phyloP scores from a whole-genome alignment of 2,329 filamentous ascomycete genomes.

The Ophiostoma australiae region DNA sequence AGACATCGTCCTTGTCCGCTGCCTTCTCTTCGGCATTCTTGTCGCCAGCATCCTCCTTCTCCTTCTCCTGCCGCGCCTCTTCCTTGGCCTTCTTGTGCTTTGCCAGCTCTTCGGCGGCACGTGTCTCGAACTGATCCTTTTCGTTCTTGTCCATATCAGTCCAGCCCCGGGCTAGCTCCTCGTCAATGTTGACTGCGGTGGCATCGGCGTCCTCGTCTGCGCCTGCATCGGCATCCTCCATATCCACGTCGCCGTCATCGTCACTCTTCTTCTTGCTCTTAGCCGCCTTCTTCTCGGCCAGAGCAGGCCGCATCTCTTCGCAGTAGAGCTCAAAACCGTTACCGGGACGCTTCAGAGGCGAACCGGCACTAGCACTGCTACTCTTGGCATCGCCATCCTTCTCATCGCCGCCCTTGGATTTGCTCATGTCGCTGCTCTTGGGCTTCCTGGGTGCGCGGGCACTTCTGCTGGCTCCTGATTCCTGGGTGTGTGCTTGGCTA shows the following conservation, averaged over 20 bases:
- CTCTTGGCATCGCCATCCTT: constrained; percentile 16
- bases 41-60: constrained; percentile 18
- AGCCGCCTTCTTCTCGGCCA: constrained; percentile 42
- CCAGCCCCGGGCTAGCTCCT: constrained; percentile 53
- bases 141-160: constrained; percentile 47
- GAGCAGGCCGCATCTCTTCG: constrained; percentile 43
- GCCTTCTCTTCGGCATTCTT: constrained; percentile 6
- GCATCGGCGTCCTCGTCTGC: constrained; percentile 26
- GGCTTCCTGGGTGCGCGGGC: constrained; percentile 27
- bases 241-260: constrained; percentile 40
- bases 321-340: constrained; percentile 54
- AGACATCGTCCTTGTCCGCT: constrained; percentile 15
- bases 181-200: constrained; percentile 40
- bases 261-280: constrained; percentile 32
- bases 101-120: constrained; percentile 39
- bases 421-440: constrained; percentile 38
- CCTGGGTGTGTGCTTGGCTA: constrained; percentile 9
- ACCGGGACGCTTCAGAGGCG: constrained; percentile 32
- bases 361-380: constrained; percentile 31
- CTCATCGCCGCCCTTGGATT: constrained; percentile 27
- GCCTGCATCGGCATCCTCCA: constrained; percentile 28
- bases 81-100: constrained; percentile 44
- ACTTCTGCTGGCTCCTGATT: constrained; percentile 38
- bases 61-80: constrained; percentile 28
- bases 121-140: constrained; percentile 46